Evolutionary conservation across 495 filamentous ascomycete species (phyloP), one percentile per base, ranked within the genome.

Genomic region (Lasiosphaeris hirsuta): DNA sequence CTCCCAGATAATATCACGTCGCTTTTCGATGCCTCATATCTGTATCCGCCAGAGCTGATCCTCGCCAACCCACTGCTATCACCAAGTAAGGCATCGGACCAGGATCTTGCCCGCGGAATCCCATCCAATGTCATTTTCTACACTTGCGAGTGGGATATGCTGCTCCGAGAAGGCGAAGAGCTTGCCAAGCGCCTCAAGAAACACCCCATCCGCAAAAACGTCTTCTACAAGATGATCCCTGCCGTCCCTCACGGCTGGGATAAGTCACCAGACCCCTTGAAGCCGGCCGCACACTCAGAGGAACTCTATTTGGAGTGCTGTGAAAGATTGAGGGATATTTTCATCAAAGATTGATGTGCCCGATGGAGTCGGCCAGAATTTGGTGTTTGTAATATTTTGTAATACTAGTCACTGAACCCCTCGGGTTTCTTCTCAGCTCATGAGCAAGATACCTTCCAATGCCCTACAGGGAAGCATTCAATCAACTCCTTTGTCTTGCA

Each of bases 111-210:
- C 7, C 68, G 65, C 7, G 75, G 80, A 65, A 72, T 83, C 1
- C 78, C 76, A 5, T 68, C 76, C 0, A 78, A 83, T 4, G 68
- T 82, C 14, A 64, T 81, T 4, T 70, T 97, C 43, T 89, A 86
- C 60, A 85, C 89, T 10, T 96, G 90, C 70, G 92, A 96, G 71
- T 95, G 86, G 84, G 92, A 96, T 65, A 94, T 96, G 88, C 71
- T 97, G 19, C 75, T 91, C 38, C 80, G 80, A 2, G 93, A 97
- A 68, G 91, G 86, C 2, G 78, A 89, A 62, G 67, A 73, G 13
- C 86, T 96, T 50, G 80, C 85, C 7, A 75, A 80, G 30, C 76
- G 90, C 4, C 65, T 97, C 45, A 58, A 58, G 17, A 57, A 63
- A 8, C 68, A 79, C 48, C 78, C 76, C 0, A 73, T 90, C 15